These are phyloP conservation scores for Pisolithus orientalis DNA, from an alignment of 768 basidiomycete genomes.

Conservation along the genomic window DNA sequence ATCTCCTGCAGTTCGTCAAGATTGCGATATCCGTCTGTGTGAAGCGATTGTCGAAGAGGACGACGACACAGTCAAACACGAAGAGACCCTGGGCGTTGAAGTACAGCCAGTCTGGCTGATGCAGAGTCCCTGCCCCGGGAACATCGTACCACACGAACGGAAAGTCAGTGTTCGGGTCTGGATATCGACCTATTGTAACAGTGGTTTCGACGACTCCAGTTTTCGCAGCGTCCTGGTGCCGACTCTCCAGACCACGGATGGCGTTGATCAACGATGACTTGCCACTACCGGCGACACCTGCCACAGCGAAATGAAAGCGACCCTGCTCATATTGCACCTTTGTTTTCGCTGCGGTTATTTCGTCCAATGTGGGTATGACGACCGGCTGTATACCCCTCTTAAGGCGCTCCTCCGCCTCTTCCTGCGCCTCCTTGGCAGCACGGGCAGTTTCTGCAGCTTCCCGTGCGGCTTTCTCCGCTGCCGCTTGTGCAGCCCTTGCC, in stretches of 20 bases:
- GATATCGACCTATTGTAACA: constrained; percentile 11
- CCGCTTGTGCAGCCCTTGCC: background rate
- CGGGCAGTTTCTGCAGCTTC: background rate
- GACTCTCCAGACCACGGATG: constrained; percentile 16
- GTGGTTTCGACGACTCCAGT: constrained; percentile 21
- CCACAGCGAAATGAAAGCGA: constrained; percentile 23
- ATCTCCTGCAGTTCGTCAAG: constrained; percentile 7
- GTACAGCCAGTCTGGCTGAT: constrained; percentile 20
- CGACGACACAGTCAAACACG: constrained; percentile 12
- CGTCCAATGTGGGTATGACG: constrained; percentile 10
- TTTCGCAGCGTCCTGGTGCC: constrained; percentile 12
- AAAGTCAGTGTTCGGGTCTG: constrained; percentile 12
- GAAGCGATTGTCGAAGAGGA: constrained; percentile 13
- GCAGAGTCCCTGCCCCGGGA: constrained; percentile 22
- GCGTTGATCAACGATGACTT: constrained; percentile 27
- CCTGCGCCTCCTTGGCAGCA: background rate
- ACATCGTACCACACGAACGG: constrained; percentile 23
- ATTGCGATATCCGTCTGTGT: constrained; percentile 11
- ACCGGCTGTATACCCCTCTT: constrained; percentile 11
- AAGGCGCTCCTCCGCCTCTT: constrained; percentile 1
- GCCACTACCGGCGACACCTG: constrained; percentile 19
- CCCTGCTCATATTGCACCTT: constrained; percentile 10
- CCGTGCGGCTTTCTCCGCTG: background rate
- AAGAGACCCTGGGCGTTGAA: constrained; percentile 23
- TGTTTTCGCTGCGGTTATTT: constrained; percentile 2